Evolutionary conservation across 257 asterid genomes (phyloP).

Genomic region (Gardenia jasminoides): DNA sequence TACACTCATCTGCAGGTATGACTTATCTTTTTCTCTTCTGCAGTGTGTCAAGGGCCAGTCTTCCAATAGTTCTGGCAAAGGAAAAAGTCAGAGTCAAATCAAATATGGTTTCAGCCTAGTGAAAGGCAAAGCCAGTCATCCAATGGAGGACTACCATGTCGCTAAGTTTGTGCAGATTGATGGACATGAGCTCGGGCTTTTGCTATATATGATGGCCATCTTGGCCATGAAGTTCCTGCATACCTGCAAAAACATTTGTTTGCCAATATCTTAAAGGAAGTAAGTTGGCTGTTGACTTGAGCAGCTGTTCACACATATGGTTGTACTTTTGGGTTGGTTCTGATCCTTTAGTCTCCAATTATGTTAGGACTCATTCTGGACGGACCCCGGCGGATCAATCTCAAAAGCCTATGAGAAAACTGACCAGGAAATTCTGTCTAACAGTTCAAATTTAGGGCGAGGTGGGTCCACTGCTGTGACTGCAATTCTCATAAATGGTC

Average conservation of each 20-base stretch:
- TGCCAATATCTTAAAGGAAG: slow-evolving; percentile 44
- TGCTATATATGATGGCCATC: slow-evolving; percentile 48
- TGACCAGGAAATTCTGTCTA: slow-evolving; percentile 37
- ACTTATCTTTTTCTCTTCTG: slow-evolving; percentile 6
- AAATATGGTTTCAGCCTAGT: slow-evolving; percentile 53
- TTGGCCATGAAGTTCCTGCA: slow-evolving; percentile 40
- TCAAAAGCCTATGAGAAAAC: slow-evolving; percentile 39
- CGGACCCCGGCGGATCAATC: slow-evolving; percentile 33
- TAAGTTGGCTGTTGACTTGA: slow-evolving; percentile 1
- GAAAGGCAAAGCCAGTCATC: slow-evolving; percentile 70
- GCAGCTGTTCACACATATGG: neutral
- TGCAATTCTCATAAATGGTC: slow-evolving; percentile 40
- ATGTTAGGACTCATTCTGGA: slow-evolving; percentile 41
- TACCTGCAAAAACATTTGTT: slow-evolving; percentile 42
- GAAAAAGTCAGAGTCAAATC: slow-evolving; percentile 34
- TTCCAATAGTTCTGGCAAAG: slow-evolving; percentile 35
- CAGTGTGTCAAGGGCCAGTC: slow-evolving; percentile 41
- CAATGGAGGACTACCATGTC: slow-evolving; percentile 88
- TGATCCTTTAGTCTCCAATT: slow-evolving; percentile 10
- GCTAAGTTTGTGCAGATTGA: slow-evolving; percentile 43
- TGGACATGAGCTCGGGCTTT: slow-evolving; percentile 43
- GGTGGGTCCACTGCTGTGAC: slow-evolving; percentile 57
- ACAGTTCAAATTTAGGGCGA: slow-evolving; percentile 37
- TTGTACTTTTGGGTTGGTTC: neutral
- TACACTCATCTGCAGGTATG: neutral